Evolutionary conservation across 2,329 filamentous ascomycete species (phyloP).

Genomic region (Penicillium sp.): DNA sequence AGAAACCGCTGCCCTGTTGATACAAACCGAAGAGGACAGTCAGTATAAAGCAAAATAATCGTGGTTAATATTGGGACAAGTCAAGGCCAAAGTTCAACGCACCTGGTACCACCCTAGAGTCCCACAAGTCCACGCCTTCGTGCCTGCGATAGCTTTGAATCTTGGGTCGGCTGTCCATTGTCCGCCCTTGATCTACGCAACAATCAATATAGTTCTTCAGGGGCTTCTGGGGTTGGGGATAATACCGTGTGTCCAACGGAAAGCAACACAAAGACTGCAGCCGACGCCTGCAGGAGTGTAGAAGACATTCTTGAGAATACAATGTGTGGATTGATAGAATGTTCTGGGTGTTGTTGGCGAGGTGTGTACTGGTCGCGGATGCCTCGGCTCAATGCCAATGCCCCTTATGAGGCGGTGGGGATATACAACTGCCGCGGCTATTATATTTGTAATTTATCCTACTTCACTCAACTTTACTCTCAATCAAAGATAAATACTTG

Average conservation of each 20-base stretch:
- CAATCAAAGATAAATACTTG: not conserved
- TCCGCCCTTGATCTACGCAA: slow-evolving; percentile 18
- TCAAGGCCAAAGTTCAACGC: not conserved
- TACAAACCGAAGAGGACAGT: not conserved
- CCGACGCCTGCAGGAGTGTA: slow-evolving; percentile 22
- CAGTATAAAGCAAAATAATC: not conserved
- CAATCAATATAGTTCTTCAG: not conserved
- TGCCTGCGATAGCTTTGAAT: slow-evolving; percentile 25
- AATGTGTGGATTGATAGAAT: not conserved
- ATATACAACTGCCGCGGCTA: no score
- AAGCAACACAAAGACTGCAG: slow-evolving; percentile 21
- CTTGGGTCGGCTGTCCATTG: slow-evolving; percentile 27
- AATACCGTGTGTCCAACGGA: slow-evolving; percentile 29
- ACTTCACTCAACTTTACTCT: not conserved
- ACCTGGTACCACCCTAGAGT: slow-evolving; percentile 33
- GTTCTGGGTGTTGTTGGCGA: not conserved
- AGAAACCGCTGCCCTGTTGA: slow-evolving; percentile 28
- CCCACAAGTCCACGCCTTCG: slow-evolving; percentile 24
- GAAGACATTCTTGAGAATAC: slow-evolving; percentile 2
- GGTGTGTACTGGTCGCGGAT: not conserved
- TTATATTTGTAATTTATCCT: not conserved
- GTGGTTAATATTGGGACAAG: not conserved
- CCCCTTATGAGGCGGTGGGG: not conserved
- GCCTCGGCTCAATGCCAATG: not conserved
- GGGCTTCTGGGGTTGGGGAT: not conserved